Percentiles rank a stretch among this genome's conserved stretches.
phyloP scores from a whole-genome alignment of 2,329 filamentous ascomycete species.

The Coniochaeta pulveracea region DNA sequence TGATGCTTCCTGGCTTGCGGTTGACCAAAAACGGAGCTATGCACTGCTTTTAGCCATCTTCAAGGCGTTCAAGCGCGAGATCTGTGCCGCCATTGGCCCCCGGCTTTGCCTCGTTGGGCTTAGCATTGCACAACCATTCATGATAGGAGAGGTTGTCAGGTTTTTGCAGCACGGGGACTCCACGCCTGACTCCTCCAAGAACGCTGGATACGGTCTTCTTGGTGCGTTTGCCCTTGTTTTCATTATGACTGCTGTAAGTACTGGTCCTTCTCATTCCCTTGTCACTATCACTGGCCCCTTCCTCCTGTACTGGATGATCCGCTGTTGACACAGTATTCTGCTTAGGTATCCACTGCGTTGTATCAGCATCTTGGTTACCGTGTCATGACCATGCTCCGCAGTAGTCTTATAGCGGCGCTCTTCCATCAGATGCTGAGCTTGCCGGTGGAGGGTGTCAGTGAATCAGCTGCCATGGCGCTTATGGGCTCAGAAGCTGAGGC shows the following conservation, averaged over 20 bases:
- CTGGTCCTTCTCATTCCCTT: too few relatives aligned
- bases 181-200: not conserved
- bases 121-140: not conserved
- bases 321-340: too few relatives aligned
- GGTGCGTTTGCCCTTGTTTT: not conserved
- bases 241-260: not conserved
- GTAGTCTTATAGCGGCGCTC: not conserved
- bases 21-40: not conserved
- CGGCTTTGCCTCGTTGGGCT: not conserved
- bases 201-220: not conserved
- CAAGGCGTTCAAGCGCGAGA: not conserved
- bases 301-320: too few relatives aligned
- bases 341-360: not conserved
- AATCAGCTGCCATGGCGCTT: not conserved
- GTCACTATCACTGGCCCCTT: too few relatives aligned
- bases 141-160: not conserved
- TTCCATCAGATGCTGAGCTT: not conserved
- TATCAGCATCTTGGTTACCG: slow-evolving; percentile 1
- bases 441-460: not conserved
- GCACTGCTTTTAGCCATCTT: not conserved
- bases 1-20: not conserved
- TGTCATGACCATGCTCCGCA: not conserved
- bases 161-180: not conserved
- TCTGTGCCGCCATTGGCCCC: not conserved
- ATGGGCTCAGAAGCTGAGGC: not conserved